phyloP scores from a whole-genome alignment of 306 rosid genomes.

The Lablab purpureus region DNA sequence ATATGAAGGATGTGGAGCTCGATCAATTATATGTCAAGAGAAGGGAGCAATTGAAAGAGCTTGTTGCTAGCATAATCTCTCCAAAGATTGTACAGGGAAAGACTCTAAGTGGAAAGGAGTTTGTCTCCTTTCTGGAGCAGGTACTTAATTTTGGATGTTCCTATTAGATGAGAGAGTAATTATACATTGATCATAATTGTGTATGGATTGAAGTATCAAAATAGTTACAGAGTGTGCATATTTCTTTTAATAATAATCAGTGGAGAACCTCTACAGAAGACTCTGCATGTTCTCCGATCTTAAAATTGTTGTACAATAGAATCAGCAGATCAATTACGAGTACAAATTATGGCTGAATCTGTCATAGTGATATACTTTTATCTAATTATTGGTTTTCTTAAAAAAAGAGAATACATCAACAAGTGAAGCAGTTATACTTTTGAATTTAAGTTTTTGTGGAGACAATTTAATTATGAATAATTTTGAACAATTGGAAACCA shows the following conservation, averaged over 20 bases:
- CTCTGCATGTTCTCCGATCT: background rate
- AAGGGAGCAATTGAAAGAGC: slow-evolving; percentile 82
- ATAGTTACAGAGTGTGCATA: background rate
- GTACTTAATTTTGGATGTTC: slow-evolving; percentile 51
- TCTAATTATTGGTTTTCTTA: slow-evolving; percentile 10
- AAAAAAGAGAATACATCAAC: background rate
- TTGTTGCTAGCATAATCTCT: slow-evolving; percentile 78
- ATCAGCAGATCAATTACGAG: slow-evolving; percentile 14
- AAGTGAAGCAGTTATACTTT: background rate
- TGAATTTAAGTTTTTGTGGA: slow-evolving; percentile 24
- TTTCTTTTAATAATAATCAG: slow-evolving; percentile 3
- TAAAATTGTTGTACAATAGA: background rate
- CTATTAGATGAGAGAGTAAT: slow-evolving; percentile 6
- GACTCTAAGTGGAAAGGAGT: slow-evolving; percentile 81
- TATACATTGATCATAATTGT: background rate
- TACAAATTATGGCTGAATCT: slow-evolving; percentile 14
- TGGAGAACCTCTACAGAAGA: slow-evolving; percentile 3
- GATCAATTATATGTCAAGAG: slow-evolving; percentile 75
- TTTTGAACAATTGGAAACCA: background rate
- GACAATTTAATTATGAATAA: background rate
- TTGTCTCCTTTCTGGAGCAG: slow-evolving; percentile 88
- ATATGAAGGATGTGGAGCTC: slow-evolving; percentile 87
- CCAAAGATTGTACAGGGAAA: slow-evolving; percentile 95
- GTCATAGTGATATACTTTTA: slow-evolving; percentile 7
- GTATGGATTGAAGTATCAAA: slow-evolving; percentile 33